phyloP scores from a whole-genome alignment of 2,329 filamentous ascomycete species.

The Acrocalymma vagum region DNA sequence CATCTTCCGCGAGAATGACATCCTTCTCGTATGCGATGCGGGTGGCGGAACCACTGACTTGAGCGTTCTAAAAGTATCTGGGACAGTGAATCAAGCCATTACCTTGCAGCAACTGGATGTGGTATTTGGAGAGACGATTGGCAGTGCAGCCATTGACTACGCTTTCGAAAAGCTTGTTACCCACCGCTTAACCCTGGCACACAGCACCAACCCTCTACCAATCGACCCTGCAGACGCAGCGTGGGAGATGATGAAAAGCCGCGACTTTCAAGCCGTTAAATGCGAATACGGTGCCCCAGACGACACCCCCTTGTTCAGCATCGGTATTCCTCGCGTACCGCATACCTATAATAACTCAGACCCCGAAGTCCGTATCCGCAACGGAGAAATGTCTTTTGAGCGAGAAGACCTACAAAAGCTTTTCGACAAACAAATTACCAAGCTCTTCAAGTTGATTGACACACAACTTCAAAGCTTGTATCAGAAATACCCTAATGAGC shows the following conservation, averaged over 20 bases:
- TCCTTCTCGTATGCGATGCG: conserved; percentile 60
- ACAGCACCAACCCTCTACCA: conserved; percentile 30
- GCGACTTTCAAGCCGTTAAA: conserved; percentile 51
- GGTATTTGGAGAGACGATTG: conserved; percentile 51
- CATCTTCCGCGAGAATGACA: conserved; percentile 50
- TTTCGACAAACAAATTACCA: conserved; percentile 47
- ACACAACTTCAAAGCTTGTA: conserved; percentile 39
- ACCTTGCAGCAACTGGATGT: conserved; percentile 46
- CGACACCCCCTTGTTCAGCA: conserved; percentile 45
- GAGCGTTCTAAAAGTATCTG: conserved; percentile 46
- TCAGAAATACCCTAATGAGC: conserved; percentile 35
- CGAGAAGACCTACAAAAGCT: conserved; percentile 41
- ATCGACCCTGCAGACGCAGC: conserved; percentile 45
- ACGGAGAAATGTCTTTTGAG: conserved; percentile 44
- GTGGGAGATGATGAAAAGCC: conserved; percentile 52
- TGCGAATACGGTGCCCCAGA: conserved; percentile 50
- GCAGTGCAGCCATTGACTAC: conserved; percentile 51
- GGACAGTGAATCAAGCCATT: conserved; percentile 34
- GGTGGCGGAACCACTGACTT: conserved; percentile 60
- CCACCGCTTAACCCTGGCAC: conserved; percentile 37
- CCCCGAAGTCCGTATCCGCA: conserved; percentile 37
- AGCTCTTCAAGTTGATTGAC: conserved; percentile 46
- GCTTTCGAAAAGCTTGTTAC: conserved; percentile 48
- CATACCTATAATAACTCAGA: conserved; percentile 42
- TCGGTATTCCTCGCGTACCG: conserved; percentile 44